Percentiles rank a stretch among this genome's conserved stretches.
phyloP scores from a whole-genome alignment of 2,329 filamentous ascomycete genomes.

The Verticillium nonalfalfae region DNA sequence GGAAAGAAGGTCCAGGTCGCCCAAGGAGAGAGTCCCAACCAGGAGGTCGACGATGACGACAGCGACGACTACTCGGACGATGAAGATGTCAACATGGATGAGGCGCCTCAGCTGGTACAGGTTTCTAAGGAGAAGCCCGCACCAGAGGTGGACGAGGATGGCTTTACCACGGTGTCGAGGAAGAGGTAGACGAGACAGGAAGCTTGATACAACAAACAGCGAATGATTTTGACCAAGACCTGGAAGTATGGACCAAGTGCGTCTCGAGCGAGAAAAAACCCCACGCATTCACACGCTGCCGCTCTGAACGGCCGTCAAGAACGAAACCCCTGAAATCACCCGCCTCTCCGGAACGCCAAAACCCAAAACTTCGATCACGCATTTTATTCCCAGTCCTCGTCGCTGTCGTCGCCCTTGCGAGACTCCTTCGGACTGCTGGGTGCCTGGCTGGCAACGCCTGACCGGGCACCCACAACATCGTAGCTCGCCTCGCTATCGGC shows the following conservation, averaged over 20 bases:
- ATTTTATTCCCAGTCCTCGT: conserved; percentile 69
- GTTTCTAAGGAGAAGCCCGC: conserved; percentile 55
- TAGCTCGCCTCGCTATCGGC: conserved; percentile 94
- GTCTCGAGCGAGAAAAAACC: conserved; percentile 5
- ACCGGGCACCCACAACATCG: conserved; percentile 77
- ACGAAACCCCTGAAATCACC: not conserved
- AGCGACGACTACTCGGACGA: conserved; percentile 56
- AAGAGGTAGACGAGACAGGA: conserved; percentile 43
- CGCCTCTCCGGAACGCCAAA: not conserved
- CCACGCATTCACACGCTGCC: conserved; percentile 6
- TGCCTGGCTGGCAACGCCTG: conserved; percentile 71
- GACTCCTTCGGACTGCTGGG: conserved; percentile 58
- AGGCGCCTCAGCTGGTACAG: conserved; percentile 57
- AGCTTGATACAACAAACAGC: not conserved
- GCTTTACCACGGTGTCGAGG: conserved; percentile 68
- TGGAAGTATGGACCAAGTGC: not conserved
- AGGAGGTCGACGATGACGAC: conserved; percentile 47
- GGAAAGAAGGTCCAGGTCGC: conserved; percentile 42
- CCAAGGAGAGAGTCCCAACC: not conserved
- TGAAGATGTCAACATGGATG: conserved; percentile 60
- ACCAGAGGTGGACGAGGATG: conserved; percentile 74
- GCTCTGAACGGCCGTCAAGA: conserved; percentile 10
- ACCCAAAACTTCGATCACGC: not conserved
- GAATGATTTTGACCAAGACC: not conserved
- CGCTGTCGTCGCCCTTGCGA: conserved; percentile 54